Percentiles rank a stretch among this genome's conserved stretches.
phyloP scores from a whole-genome alignment of 305 asterid genomes.

The Fraxinus xanthoxyloides region DNA sequence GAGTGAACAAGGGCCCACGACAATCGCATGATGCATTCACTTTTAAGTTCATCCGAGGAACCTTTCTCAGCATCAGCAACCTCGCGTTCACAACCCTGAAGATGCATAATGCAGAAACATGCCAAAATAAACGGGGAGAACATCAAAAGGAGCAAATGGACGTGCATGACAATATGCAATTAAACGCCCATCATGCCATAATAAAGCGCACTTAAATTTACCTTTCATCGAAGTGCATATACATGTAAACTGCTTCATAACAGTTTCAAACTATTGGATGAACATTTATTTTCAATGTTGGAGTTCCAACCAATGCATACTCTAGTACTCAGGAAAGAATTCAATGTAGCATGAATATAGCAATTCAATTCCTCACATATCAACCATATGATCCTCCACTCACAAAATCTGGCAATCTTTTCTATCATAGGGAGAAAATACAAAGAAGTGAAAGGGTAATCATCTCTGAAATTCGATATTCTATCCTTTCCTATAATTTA shows the following conservation, averaged over 20 bases:
- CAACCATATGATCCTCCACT: neutral
- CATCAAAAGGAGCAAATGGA: neutral
- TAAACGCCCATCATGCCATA: neutral
- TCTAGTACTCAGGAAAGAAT: neutral
- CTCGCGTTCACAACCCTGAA: slow-evolving; percentile 91
- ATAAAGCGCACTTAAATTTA: neutral
- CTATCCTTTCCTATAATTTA: neutral
- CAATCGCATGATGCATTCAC: slow-evolving; percentile 59
- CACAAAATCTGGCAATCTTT: neutral
- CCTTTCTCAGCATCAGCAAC: slow-evolving; percentile 81
- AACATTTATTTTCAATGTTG: neutral
- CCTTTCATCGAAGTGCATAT: neutral
- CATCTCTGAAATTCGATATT: neutral
- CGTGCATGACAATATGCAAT: neutral
- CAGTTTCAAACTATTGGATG: neutral
- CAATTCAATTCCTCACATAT: neutral
- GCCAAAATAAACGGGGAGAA: slow-evolving; percentile 4
- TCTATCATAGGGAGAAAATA: neutral
- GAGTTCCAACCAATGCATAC: neutral
- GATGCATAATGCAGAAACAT: slow-evolving; percentile 14
- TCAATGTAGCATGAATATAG: neutral
- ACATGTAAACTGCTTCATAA: neutral
- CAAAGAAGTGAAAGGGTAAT: neutral
- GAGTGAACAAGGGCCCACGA: slow-evolving; percentile 98
- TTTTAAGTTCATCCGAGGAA: slow-evolving; percentile 46